phyloP scores from a whole-genome alignment of 257 asterid genomes.

The Salvia splendens region DNA sequence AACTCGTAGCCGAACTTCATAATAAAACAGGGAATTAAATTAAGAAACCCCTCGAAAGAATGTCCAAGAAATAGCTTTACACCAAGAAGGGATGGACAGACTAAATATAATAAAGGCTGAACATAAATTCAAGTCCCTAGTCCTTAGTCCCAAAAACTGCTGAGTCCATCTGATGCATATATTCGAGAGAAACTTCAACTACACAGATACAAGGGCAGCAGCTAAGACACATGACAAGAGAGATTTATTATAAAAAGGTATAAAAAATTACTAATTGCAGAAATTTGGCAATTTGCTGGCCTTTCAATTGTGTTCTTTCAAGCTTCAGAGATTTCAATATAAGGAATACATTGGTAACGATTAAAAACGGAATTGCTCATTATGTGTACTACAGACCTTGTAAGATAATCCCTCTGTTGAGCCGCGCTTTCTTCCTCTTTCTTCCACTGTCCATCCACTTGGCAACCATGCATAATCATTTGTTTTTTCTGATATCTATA shows the following conservation, averaged over 20 bases:
- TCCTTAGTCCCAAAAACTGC: not conserved
- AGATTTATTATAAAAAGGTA: not conserved
- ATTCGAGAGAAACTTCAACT: not conserved
- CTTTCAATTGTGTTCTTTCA: not conserved
- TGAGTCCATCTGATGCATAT: slow-evolving; percentile 1
- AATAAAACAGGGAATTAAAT: not conserved
- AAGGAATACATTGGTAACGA: not conserved
- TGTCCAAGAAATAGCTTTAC: not conserved
- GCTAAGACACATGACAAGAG: slow-evolving; percentile 5
- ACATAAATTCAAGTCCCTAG: slow-evolving; percentile 4
- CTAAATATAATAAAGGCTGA: not conserved
- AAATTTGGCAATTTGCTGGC: not conserved
- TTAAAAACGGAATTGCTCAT: not conserved
- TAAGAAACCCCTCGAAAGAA: not conserved
- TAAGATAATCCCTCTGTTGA: slow-evolving; percentile 37
- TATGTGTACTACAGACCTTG: slow-evolving; percentile 48
- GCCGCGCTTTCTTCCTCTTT: slow-evolving; percentile 39
- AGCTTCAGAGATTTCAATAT: not conserved
- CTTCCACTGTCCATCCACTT: slow-evolving; percentile 56
- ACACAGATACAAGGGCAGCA: not conserved
- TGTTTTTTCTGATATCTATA: slow-evolving; percentile 37
- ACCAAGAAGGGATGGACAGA: slow-evolving; percentile 7
- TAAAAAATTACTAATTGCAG: not conserved
- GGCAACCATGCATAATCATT: slow-evolving; percentile 58
- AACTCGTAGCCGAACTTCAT: slow-evolving; percentile 16